These are phyloP conservation scores for Lumnitzera racemosa DNA, from an alignment of 345 rosid species.

Conservation along the genomic window DNA sequence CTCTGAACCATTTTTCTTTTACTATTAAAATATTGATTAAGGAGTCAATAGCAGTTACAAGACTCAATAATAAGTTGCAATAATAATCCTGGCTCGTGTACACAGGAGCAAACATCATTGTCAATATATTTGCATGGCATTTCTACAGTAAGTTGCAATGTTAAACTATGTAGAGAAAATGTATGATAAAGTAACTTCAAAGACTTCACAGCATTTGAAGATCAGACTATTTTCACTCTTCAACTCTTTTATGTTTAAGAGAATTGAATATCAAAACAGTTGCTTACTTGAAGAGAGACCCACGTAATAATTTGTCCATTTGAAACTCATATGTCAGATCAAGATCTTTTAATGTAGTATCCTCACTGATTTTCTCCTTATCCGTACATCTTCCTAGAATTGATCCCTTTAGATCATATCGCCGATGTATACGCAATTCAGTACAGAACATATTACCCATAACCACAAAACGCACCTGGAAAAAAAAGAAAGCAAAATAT, in stretches of 20 bases:
- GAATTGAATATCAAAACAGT: neutral
- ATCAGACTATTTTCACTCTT: neutral
- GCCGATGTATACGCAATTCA: constrained; percentile 77
- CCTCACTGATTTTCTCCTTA: constrained; percentile 51
- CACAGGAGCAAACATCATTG: too few relatives aligned
- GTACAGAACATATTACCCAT: constrained; percentile 99
- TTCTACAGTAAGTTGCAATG: too few relatives aligned
- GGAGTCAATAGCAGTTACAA: too few relatives aligned
- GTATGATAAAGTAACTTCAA: too few relatives aligned
- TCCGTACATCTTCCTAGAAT: constrained; percentile 72
- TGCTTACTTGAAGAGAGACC: constrained; percentile 73
- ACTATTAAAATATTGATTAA: too few relatives aligned
- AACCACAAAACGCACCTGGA: constrained; percentile 90
- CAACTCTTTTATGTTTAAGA: too few relatives aligned
- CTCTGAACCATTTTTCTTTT: too few relatives aligned
- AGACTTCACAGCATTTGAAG: too few relatives aligned
- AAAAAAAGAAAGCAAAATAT: constrained; percentile 13
- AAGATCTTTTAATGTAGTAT: constrained; percentile 81
- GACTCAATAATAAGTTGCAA: too few relatives aligned
- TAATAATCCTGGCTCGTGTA: too few relatives aligned
- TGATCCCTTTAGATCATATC: constrained; percentile 94
- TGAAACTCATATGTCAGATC: constrained; percentile 74
- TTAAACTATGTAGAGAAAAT: too few relatives aligned
- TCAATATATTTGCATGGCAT: too few relatives aligned
- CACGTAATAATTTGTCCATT: constrained; percentile 80